Evolutionary conservation across 2,329 filamentous ascomycete species (phyloP), one percentile per base, ranked within the genome.

Genomic region (Colletotrichum sp.): DNA sequence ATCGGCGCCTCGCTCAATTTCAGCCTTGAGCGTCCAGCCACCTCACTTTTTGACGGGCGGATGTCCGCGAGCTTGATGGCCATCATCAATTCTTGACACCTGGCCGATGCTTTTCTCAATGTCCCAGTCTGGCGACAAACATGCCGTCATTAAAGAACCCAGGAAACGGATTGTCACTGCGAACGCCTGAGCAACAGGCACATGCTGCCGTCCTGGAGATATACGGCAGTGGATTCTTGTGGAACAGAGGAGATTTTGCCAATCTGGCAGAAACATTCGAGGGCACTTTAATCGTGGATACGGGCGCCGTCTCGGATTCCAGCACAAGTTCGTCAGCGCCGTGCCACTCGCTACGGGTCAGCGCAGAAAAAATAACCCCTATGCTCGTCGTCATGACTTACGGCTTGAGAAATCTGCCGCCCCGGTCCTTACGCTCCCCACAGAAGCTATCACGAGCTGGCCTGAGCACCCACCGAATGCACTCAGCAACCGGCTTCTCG

Each of bases 371-470:
- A 18, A 27, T 28, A 48, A 30, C 25, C 34, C 32, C 18, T 72
- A 43, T 72, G 48, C 43, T 34, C 69, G 27, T 66, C 62, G 48
- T 43, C 36, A 39, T 75, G 56, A 34, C 36, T 62, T 32, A n/a
- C 25, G 32, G 16, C 18, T 32, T 13, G 25, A 43, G 28, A 55
- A 62, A 13, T 15, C 27, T 61, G 68, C 30, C 8, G 36, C 16
- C 72, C 72, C 34, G 28, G 61, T 66, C 62, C 61, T 28, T 55
- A 72, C 69, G 27, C 39, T 22, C 52, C 30, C 62, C 70, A 68
- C 70, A 58, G 64, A 73, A 68, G 73, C 65, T 22, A 66, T 74
- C 71, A 68, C 73, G 70, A 75, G 62, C 72, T 34, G 52, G 72
- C 66, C 52, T 71, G 27, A 62, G 48, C 61, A 60, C 28, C n/a